These are phyloP conservation scores for Phytophthora hibernalis DNA, from an alignment of 352 stramenopile genomes.

Conservation along the genomic window DNA sequence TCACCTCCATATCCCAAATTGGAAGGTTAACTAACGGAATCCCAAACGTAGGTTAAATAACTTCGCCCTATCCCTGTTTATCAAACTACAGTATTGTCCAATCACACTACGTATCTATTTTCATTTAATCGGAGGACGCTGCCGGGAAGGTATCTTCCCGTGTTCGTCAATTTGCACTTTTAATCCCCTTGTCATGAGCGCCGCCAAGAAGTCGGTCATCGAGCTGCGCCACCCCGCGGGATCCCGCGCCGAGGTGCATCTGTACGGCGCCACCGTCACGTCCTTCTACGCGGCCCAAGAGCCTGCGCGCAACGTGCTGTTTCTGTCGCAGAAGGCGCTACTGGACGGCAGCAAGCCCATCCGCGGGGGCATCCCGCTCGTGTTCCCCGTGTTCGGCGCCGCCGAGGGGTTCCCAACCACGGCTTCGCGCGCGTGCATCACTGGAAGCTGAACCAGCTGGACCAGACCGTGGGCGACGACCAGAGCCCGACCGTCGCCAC, in stretches of 20 bases:
- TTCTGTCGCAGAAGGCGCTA: slow-evolving; percentile 90
- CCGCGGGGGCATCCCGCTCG: slow-evolving; percentile 95
- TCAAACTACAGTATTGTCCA: background rate
- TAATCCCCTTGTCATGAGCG: slow-evolving; percentile 12
- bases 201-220: slow-evolving; percentile 43
- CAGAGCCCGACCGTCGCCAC: slow-evolving; percentile 62
- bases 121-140: background rate
- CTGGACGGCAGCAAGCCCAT: slow-evolving; percentile 95
- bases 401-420: slow-evolving; percentile 92
- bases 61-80: no score
- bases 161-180: background rate
- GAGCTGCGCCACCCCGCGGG: slow-evolving; percentile 73
- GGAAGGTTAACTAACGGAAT: background rate
- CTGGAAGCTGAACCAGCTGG: slow-evolving; percentile 67
- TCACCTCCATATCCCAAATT: background rate
- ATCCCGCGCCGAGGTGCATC: slow-evolving; percentile 78
- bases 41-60: no score
- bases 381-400: slow-evolving; percentile 96
- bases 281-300: slow-evolving; percentile 80
- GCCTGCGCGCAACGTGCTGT: slow-evolving; percentile 90
- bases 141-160: background rate
- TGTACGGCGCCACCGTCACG: slow-evolving; percentile 94
- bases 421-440: slow-evolving; percentile 91
- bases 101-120: background rate
- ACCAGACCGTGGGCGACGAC: slow-evolving; percentile 47